Conservation (phyloP, 805 yeast genomes). For the Hanseniaspora taiwanica region DNA sequence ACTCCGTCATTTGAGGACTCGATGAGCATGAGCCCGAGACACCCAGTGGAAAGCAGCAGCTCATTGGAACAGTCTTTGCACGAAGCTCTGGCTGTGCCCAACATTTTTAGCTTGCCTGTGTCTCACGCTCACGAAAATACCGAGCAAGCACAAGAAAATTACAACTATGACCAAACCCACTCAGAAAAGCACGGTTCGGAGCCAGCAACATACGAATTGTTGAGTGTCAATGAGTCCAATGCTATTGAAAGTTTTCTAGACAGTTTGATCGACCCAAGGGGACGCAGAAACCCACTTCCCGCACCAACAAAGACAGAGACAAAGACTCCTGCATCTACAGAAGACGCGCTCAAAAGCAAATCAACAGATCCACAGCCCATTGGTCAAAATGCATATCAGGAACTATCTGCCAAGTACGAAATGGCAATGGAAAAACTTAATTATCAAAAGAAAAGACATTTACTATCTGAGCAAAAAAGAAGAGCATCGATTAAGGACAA, state of each 20-base stretch:
- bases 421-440: conserved; percentile 1
- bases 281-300: background rate
- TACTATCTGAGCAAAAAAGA: conserved; percentile 3
- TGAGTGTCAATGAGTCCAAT: conserved; percentile 22
- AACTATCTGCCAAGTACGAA: conserved; percentile 1
- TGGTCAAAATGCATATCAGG: too few relatives aligned
- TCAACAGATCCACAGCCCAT: too few relatives aligned
- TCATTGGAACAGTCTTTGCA: too few relatives aligned
- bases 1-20: too few relatives aligned
- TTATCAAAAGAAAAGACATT: conserved; percentile 4
- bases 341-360: too few relatives aligned
- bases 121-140: too few relatives aligned
- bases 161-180: background rate
- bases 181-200: background rate
- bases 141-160: too few relatives aligned
- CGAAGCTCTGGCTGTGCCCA: too few relatives aligned
- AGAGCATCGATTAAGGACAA: conserved; percentile 13
- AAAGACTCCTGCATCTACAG: too few relatives aligned
- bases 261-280: conserved; percentile 12
- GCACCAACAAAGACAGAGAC: background rate
- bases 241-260: conserved; percentile 23
- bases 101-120: too few relatives aligned
- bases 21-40: too few relatives aligned
- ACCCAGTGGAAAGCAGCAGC: too few relatives aligned
- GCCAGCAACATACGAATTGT: conserved; percentile 7